phyloP scores from a whole-genome alignment of 2,329 filamentous ascomycete species.

The Pezicula radicicola region DNA sequence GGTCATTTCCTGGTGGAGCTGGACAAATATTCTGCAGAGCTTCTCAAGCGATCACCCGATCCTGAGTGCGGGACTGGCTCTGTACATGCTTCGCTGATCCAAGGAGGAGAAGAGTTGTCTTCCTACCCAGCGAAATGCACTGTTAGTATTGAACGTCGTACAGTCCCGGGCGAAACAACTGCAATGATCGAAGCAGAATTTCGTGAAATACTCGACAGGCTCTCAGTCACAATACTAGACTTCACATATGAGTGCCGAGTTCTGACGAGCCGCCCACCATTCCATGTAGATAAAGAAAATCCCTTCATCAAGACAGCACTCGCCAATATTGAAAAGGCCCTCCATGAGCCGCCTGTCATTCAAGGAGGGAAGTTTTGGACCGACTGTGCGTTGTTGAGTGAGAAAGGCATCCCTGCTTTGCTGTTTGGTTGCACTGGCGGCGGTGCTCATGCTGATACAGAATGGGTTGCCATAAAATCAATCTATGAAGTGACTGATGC shows the following conservation, averaged over 20 bases:
- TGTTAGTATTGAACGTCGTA: slow-evolving; percentile 46
- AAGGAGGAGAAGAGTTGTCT: slow-evolving; percentile 48
- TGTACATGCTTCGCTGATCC: slow-evolving; percentile 45
- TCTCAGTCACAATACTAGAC: slow-evolving; percentile 28
- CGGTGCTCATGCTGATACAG: slow-evolving; percentile 47
- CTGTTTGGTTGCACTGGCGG: slow-evolving; percentile 44
- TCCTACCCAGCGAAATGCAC: slow-evolving; percentile 49
- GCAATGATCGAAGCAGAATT: slow-evolving; percentile 36
- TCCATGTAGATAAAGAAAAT: slow-evolving; percentile 37
- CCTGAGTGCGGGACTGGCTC: slow-evolving; percentile 33
- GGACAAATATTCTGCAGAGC: slow-evolving; percentile 35
- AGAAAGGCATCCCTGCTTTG: slow-evolving; percentile 41
- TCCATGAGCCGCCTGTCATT: neutral
- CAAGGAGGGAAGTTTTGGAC: slow-evolving; percentile 39
- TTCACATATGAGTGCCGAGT: slow-evolving; percentile 39
- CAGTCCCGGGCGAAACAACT: slow-evolving; percentile 39
- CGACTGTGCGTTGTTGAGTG: slow-evolving; percentile 44
- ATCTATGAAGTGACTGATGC: slow-evolving; percentile 22
- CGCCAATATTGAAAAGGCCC: neutral
- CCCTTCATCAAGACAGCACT: slow-evolving; percentile 28
- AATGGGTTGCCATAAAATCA: slow-evolving; percentile 42
- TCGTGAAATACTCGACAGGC: slow-evolving; percentile 30
- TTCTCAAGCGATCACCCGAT: slow-evolving; percentile 24
- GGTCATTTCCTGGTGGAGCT: slow-evolving; percentile 45
- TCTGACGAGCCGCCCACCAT: slow-evolving; percentile 39